Evolutionary conservation across 768 basidiomycete genomes (phyloP).

Genomic region (Mrakia gelida): DNA sequence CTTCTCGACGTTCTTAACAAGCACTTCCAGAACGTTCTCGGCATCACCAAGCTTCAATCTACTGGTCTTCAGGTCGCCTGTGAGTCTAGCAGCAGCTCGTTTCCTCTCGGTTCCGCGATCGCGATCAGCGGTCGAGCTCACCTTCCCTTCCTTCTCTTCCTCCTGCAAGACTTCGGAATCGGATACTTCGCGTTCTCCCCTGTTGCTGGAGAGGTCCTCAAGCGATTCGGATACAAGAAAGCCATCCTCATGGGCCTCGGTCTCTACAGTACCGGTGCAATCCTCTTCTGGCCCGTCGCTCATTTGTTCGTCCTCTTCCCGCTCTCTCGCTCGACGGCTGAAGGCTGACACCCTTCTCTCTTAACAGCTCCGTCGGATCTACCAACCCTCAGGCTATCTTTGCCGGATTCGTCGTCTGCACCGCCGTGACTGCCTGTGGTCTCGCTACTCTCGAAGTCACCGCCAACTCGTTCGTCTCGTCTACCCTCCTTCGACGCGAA

Average conservation of each 20-base stretch:
- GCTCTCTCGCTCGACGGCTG: neutral
- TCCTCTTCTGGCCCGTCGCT: conserved; percentile 76
- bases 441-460: conserved; percentile 54
- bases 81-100: conserved; percentile 43
- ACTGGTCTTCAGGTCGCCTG: conserved; percentile 68
- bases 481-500: neutral
- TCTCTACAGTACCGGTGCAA: conserved; percentile 53
- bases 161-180: conserved; percentile 37
- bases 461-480: conserved; percentile 55
- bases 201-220: conserved; percentile 46
- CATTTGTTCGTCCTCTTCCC: conserved; percentile 45
- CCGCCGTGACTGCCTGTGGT: conserved; percentile 51
- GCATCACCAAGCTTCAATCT: conserved; percentile 64
- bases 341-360: neutral
- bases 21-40: conserved; percentile 68
- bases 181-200: conserved; percentile 44
- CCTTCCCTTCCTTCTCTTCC: neutral
- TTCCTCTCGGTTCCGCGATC: conserved; percentile 25
- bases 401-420: conserved; percentile 69
- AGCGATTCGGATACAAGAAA: conserved; percentile 63
- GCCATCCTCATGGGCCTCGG: conserved; percentile 28
- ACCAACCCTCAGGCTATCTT: conserved; percentile 52
- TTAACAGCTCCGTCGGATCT: conserved; percentile 35
- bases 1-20: conserved; percentile 44
- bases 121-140: neutral